Evolutionary conservation across 768 basidiomycete genomes (phyloP).

Genomic region (Panaeolus cyanescens): DNA sequence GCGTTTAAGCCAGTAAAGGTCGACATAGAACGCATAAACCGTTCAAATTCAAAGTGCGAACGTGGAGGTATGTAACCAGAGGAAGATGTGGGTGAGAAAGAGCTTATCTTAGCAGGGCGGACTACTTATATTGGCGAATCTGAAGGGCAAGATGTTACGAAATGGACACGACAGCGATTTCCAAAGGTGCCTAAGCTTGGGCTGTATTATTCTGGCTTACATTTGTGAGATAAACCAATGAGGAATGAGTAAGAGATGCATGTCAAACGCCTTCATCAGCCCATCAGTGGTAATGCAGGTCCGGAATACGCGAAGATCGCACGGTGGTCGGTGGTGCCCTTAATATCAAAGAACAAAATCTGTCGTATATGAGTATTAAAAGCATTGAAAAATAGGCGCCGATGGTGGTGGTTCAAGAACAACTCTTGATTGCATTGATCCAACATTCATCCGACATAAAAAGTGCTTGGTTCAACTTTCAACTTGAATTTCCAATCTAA

Average conservation of each 20-base stretch:
- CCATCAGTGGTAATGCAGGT: neutral
- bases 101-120: neutral
- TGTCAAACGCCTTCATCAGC: neutral
- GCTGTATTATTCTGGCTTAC: neutral
- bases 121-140: neutral
- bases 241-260: neutral
- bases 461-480: neutral
- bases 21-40: slow-evolving; percentile 7
- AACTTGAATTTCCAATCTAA: neutral
- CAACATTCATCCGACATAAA: neutral
- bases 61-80: neutral
- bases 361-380: no score
- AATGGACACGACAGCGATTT: slow-evolving; percentile 2
- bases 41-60: neutral
- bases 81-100: neutral
- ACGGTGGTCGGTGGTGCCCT: neutral
- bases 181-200: slow-evolving; percentile 1
- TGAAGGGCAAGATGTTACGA: slow-evolving; percentile 1
- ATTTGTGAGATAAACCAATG: neutral
- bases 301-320: neutral
- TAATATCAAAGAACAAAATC: neutral
- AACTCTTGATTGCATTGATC: neutral
- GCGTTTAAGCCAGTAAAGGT: slow-evolving; percentile 7
- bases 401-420: slow-evolving; percentile 1
- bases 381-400: no score